Evolutionary conservation across 2,329 filamentous ascomycete species (phyloP).

Genomic region (Cytospora leucostoma): DNA sequence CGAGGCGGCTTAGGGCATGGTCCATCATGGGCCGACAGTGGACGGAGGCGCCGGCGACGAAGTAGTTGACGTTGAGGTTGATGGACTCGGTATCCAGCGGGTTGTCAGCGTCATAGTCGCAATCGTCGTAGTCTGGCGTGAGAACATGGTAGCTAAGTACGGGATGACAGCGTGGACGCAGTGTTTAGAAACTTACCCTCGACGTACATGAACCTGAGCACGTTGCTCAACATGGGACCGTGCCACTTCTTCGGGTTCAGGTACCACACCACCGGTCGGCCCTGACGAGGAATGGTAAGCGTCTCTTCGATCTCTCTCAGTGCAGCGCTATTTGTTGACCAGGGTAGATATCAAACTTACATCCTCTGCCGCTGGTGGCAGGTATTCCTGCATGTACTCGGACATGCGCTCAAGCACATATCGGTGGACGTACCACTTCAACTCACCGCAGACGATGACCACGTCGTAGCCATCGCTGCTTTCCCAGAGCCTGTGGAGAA

Average conservation of each 20-base stretch:
- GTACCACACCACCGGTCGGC: conserved; percentile 5
- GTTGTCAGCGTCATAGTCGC: conserved; percentile 20
- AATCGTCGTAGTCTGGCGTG: conserved; percentile 29
- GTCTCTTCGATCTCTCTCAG: neutral
- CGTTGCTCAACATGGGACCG: conserved; percentile 28
- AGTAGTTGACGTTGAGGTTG: conserved; percentile 32
- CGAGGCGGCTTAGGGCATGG: conserved; percentile 56
- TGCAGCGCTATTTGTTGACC: neutral
- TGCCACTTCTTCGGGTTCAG: conserved; percentile 29
- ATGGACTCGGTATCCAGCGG: conserved; percentile 30
- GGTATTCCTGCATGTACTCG: conserved; percentile 20
- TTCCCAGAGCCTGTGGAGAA: conserved; percentile 8
- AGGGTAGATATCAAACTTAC: conserved; percentile 14
- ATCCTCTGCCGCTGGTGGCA: conserved; percentile 13
- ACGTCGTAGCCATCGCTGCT: conserved; percentile 5
- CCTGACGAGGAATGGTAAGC: conserved; percentile 16
- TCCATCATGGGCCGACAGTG: conserved; percentile 32
- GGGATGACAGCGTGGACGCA: too few species aligned
- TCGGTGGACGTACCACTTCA: conserved; percentile 23
- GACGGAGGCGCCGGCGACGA: conserved; percentile 33
- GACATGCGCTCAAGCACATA: conserved; percentile 21
- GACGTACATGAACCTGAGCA: conserved; percentile 36
- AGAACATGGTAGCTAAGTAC: conserved; percentile 1
- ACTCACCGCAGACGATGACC: conserved; percentile 6
- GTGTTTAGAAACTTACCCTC: conserved; percentile 24